Evolutionary conservation across 129 eudicot species (phyloP).

Genomic region (Kitagawia praeruptora): DNA sequence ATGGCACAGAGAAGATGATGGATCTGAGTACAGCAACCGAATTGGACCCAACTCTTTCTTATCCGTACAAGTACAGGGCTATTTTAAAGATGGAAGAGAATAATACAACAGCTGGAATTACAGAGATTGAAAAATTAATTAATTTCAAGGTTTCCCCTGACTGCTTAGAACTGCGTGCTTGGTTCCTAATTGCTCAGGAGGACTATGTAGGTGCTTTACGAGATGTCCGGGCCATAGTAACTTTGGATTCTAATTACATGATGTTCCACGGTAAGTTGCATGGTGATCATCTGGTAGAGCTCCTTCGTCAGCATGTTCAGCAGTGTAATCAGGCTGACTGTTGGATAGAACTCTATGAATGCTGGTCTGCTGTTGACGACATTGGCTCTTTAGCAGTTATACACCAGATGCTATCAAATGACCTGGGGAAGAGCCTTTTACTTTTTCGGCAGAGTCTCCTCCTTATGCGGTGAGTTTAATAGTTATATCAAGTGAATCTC

Average conservation of each 20-base stretch:
- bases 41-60: slow-evolving; percentile 54
- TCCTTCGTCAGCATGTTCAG: slow-evolving; percentile 32
- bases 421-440: slow-evolving; percentile 57
- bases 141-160: slow-evolving; percentile 55
- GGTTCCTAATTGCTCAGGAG: slow-evolving; percentile 43
- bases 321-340: slow-evolving; percentile 63
- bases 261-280: slow-evolving; percentile 58
- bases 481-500: not conserved
- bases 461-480: slow-evolving; percentile 34
- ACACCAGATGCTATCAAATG: slow-evolving; percentile 64
- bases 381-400: slow-evolving; percentile 69
- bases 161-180: slow-evolving; percentile 65
- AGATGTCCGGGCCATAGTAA: slow-evolving; percentile 48
- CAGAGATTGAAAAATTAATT: slow-evolving; percentile 44
- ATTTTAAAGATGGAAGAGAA: slow-evolving; percentile 33
- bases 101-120: slow-evolving; percentile 26
- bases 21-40: slow-evolving; percentile 52
- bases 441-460: slow-evolving; percentile 58
- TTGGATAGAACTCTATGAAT: slow-evolving; percentile 59
- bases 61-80: slow-evolving; percentile 59
- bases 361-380: slow-evolving; percentile 70
- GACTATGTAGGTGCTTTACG: slow-evolving; percentile 50
- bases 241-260: slow-evolving; percentile 51
- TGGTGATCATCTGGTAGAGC: slow-evolving; percentile 49
- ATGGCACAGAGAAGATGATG: slow-evolving; percentile 43